Conservation (phyloP, 2,329 filamentous ascomycete species). For the Tolypocladium sp. region DNA sequence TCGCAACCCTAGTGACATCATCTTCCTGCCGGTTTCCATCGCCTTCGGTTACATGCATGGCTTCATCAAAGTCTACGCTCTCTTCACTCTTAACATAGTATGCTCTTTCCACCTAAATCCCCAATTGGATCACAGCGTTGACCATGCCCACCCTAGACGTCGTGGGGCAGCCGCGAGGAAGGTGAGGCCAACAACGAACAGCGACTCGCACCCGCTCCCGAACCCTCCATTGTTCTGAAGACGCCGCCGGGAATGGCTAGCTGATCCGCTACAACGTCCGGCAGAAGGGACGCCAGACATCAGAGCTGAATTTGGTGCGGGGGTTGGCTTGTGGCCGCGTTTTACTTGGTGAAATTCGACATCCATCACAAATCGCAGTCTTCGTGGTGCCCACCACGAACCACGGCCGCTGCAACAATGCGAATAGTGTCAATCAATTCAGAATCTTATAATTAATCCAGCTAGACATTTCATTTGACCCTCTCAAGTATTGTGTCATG, state of each 20-base stretch:
- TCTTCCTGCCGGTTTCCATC: slow-evolving; percentile 74
- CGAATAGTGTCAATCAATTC: too few relatives aligned
- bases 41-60: slow-evolving; percentile 90
- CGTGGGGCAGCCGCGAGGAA: slow-evolving; percentile 89
- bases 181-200: slow-evolving; percentile 75
- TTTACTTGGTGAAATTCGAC: too few relatives aligned
- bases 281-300: slow-evolving; percentile 26
- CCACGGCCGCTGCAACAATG: too few relatives aligned
- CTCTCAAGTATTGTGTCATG: too few relatives aligned
- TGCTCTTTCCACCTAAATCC: slow-evolving; percentile 21
- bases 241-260: slow-evolving; percentile 33
- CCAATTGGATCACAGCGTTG: neutral
- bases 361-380: too few relatives aligned
- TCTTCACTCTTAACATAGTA: slow-evolving; percentile 76
- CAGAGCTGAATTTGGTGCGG: too few relatives aligned
- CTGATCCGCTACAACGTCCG: slow-evolving; percentile 38
- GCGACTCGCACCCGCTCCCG: slow-evolving; percentile 48
- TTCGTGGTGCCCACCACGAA: too few relatives aligned
- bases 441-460: too few relatives aligned
- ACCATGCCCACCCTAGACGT: slow-evolving; percentile 52
- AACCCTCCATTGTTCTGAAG: slow-evolving; percentile 30
- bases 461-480: too few relatives aligned
- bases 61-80: slow-evolving; percentile 81
- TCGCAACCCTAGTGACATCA: slow-evolving; percentile 71
- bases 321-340: too few relatives aligned